Evolutionary conservation across 805 yeast species (phyloP).

Genomic region (Ascoidea asiatica): DNA sequence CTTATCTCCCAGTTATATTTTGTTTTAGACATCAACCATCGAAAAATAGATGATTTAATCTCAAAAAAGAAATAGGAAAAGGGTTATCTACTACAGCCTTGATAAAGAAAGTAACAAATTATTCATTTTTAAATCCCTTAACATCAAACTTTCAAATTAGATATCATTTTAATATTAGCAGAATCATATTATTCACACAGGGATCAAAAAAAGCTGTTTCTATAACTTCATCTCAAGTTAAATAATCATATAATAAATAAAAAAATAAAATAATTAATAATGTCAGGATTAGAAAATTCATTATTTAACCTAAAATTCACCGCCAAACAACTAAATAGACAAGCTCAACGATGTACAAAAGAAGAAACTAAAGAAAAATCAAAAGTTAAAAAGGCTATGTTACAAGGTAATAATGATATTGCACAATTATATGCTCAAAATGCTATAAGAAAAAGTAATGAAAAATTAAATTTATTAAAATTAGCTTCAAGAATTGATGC

Average conservation of each 20-base stretch:
- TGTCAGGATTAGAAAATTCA: slow-evolving; percentile 34
- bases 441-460: slow-evolving; percentile 86
- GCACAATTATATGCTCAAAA: slow-evolving; percentile 92
- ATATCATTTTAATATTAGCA: too few relatives aligned
- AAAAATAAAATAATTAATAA: slow-evolving; percentile 5
- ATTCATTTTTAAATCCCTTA: too few relatives aligned
- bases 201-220: too few relatives aligned
- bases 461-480: slow-evolving; percentile 65
- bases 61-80: too few relatives aligned
- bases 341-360: slow-evolving; percentile 80
- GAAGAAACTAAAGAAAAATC: slow-evolving; percentile 82
- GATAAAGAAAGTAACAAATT: too few relatives aligned
- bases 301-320: slow-evolving; percentile 71
- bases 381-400: slow-evolving; percentile 78
- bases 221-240: neutral
- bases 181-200: too few relatives aligned
- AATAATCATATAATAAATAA: neutral
- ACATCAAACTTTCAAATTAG: too few relatives aligned
- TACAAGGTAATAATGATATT: slow-evolving; percentile 79
- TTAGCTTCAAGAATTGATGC: slow-evolving; percentile 88
- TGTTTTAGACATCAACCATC: too few relatives aligned
- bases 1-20: too few relatives aligned
- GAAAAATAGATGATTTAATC: too few relatives aligned
- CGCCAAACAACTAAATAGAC: slow-evolving; percentile 83
- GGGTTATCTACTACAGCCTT: too few relatives aligned